Conservation (phyloP, 176 grass and related monocot genomes). For the Aechmea fasciata region DNA sequence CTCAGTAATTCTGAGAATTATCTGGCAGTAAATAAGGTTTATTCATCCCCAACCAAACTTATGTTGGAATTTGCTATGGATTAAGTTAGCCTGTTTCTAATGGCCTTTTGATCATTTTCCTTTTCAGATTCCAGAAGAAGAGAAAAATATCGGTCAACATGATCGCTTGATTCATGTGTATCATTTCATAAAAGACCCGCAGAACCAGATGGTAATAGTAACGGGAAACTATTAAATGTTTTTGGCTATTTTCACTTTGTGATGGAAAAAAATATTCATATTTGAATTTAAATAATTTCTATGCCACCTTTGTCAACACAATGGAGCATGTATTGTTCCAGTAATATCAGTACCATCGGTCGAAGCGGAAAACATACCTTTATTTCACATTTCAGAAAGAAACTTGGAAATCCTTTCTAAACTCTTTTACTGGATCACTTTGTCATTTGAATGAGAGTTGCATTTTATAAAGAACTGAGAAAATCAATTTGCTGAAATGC, state of each 20-base stretch:
- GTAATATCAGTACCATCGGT: no score
- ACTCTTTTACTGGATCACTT: constrained; percentile 1
- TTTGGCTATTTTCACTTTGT: neutral
- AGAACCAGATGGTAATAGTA: constrained; percentile 81
- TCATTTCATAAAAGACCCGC: constrained; percentile 91
- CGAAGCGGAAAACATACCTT: no score
- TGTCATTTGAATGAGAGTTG: neutral
- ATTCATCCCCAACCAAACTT: neutral
- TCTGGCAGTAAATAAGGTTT: neutral
- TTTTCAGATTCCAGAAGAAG: constrained; percentile 89
- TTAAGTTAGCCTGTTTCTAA: neutral
- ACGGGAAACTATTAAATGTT: neutral
- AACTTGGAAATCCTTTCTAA: neutral
- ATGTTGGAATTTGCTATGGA: neutral
- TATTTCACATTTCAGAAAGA: no score
- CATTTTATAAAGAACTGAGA: neutral
- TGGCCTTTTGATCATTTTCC: neutral
- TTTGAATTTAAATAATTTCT: neutral
- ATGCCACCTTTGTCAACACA: no score
- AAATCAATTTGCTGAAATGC: no score
- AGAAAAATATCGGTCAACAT: constrained; percentile 78
- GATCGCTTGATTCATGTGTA: constrained; percentile 96
- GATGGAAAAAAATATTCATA: neutral
- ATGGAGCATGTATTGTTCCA: no score
- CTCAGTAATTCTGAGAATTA: neutral